Evolutionary conservation across 202 grass and related monocot genomes (phyloP).

Genomic region (Panicum virgatum): DNA sequence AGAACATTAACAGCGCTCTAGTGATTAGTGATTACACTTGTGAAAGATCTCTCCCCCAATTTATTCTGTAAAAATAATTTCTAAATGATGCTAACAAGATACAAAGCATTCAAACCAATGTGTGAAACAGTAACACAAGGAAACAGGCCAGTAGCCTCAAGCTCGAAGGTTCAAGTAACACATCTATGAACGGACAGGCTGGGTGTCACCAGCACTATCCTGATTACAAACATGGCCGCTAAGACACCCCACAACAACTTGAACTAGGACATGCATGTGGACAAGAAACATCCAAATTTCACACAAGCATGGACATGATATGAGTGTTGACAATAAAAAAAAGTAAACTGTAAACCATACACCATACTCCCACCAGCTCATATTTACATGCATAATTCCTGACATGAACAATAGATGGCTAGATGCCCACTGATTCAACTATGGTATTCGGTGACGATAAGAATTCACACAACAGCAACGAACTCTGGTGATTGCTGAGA

Average conservation of each 20-base stretch:
- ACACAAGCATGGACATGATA: neutral
- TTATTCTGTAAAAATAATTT: neutral
- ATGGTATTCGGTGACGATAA: no score
- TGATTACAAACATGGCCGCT: no score
- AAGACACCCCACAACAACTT: no score
- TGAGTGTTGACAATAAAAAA: neutral
- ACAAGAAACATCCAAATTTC: neutral
- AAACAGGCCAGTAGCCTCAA: neutral
- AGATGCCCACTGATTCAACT: neutral
- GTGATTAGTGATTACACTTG: neutral
- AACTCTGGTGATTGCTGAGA: neutral
- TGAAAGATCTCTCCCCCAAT: neutral
- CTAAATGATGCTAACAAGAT: no score
- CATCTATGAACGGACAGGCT: neutral
- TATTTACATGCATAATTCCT: neutral
- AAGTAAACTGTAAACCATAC: neutral
- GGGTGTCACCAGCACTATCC: neutral
- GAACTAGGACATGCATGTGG: neutral
- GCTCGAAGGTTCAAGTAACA: neutral
- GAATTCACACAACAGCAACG: neutral
- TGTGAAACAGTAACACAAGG: neutral
- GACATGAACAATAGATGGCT: neutral
- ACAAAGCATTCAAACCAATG: neutral
- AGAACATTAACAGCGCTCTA: neutral
- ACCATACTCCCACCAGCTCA: neutral